Conservation (phyloP, 2,329 filamentous ascomycete genomes). For the Knoxdaviesia proteae region DNA sequence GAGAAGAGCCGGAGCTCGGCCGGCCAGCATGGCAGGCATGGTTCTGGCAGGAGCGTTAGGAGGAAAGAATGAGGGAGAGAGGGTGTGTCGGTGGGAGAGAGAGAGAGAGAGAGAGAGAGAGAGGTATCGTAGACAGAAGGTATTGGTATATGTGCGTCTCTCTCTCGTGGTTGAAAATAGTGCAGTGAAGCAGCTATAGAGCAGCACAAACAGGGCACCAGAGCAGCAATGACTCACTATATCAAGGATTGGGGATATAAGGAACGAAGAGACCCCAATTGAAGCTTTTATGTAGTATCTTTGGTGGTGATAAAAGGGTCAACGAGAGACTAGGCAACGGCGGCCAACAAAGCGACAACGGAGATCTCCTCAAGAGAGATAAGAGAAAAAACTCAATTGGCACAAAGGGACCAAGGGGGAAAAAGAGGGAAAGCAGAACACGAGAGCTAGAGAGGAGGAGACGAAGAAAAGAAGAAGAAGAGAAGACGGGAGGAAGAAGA, state of each 20-base stretch:
- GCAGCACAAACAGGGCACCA: no score
- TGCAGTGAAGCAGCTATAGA: no score
- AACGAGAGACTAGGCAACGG: no score
- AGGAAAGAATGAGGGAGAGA: not conserved
- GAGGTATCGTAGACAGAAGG: not conserved
- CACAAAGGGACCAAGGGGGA: not conserved
- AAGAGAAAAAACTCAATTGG: not conserved
- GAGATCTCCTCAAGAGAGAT: no score
- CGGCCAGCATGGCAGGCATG: slow-evolving; percentile 24
- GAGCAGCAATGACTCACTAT: no score
- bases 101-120: not conserved
- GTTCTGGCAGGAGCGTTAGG: slow-evolving; percentile 3
- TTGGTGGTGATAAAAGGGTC: no score
- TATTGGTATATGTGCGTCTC: no score
- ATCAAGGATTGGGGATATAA: no score
- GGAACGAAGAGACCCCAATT: no score
- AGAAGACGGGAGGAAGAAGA: not conserved
- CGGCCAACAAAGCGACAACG: no score
- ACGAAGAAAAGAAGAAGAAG: not conserved
- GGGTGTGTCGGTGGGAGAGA: not conserved
- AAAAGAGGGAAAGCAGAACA: not conserved
- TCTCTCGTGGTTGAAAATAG: no score
- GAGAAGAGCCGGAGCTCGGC: slow-evolving; percentile 35
- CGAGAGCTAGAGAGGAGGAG: not conserved
- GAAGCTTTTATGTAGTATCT: no score